Base-by-base conservation (phyloP, 441 rosid genomes). In the Adansonia grandidieri region DNA sequence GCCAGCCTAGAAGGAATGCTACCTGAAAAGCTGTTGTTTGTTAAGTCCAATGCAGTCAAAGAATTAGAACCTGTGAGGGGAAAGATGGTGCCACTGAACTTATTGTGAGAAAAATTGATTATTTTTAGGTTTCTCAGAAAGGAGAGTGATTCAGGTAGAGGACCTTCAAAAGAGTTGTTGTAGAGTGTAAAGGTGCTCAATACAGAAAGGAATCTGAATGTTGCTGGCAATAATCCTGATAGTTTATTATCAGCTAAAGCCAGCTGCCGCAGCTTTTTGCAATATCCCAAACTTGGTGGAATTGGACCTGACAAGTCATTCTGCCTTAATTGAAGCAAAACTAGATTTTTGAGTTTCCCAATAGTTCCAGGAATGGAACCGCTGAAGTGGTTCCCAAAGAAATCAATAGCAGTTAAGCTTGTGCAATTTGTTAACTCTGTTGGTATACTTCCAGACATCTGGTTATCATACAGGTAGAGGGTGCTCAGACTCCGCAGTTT, bases 211-310 rank as follows among this genome's bases (percentile, higher is more conserved):
- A 87, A 87, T 77, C 89, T 86, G 78, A 93, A 92, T 5, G 98
- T 92, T 19, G 90, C 88, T 44, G 99, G 98, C 87, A 96, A 63
- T 15, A 86, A 65, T 54, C 99, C 98, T 5, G 95, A 84, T 58
- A 96, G 86, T 78, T 85, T 80, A 83, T 96, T 96, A 71, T 96
- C 98, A 0, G 97, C 98, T 84, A 96, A 85, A 74, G 97, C 90
- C 81, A 93, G 57, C 7, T 66, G 22, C 83, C 85, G 88, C 48
- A 93, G 89, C 44, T 80, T 84, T 58, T 65, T 79, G 87, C 98
- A 96, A 89, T 96, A 88, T 73, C 98, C 99, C 64, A 96, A 79
- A 78, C 90, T 89, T 65, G 96, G 86, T 6, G 99, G 99, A 79
- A 96, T 73, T 6, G 87, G 88, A 79, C 99, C 98, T 0, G 87